phyloP scores from a whole-genome alignment of 2,329 filamentous ascomycete genomes.

The Penicillium decumbens region DNA sequence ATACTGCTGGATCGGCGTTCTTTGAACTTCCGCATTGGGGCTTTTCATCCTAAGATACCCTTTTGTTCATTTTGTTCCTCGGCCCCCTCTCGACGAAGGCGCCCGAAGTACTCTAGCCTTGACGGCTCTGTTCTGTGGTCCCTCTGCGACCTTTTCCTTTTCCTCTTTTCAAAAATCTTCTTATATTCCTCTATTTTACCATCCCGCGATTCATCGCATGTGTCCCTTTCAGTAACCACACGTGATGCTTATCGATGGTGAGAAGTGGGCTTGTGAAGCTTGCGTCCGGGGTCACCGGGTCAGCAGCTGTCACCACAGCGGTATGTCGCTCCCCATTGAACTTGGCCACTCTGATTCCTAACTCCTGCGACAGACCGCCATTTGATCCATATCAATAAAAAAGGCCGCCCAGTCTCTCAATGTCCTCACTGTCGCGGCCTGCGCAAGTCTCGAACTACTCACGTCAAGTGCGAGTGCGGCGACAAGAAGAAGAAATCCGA shows the following conservation, averaged over 20 bases:
- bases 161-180: background rate
- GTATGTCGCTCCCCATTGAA: constrained; percentile 54
- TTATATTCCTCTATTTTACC: constrained; percentile 13
- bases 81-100: constrained; percentile 26
- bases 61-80: constrained; percentile 28
- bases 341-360: background rate
- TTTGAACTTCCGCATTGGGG: constrained; percentile 27
- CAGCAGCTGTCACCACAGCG: constrained; percentile 94
- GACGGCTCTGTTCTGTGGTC: constrained; percentile 27
- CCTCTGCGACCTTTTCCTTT: constrained; percentile 11
- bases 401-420: constrained; percentile 95
- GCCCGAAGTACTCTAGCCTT: constrained; percentile 29
- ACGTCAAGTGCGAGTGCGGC: constrained; percentile 95
- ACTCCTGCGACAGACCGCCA: constrained; percentile 64
- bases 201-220: constrained; percentile 40
- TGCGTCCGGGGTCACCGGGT: constrained; percentile 98
- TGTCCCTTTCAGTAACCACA: constrained; percentile 35
- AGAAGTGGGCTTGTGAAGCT: constrained; percentile 97
- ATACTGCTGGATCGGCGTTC: constrained; percentile 21
- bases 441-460: constrained; percentile 91
- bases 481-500: constrained; percentile 70
- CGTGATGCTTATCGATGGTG: constrained; percentile 79
- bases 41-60: constrained; percentile 34
- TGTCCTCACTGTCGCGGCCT: constrained; percentile 93
- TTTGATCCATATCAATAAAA: constrained; percentile 92